Evolutionary conservation across 2,329 filamentous ascomycete species (phyloP).

Genomic region (Fusarium goolgardi): DNA sequence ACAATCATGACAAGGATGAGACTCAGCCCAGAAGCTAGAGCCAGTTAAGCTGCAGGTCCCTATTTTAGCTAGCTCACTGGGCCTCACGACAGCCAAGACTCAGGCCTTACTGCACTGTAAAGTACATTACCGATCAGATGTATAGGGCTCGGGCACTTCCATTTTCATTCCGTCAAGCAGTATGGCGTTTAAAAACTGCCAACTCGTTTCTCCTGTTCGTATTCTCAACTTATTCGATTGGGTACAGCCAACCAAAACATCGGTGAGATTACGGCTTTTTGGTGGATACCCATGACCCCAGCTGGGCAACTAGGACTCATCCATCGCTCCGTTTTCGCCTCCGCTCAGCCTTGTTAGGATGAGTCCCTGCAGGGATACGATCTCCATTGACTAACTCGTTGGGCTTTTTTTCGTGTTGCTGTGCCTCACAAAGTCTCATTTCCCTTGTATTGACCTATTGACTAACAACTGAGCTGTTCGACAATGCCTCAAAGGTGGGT

Average conservation of each 20-base stretch:
- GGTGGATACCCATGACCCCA: not conserved
- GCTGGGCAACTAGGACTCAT: not conserved
- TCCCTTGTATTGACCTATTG: not conserved
- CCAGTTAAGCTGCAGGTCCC: conserved; percentile 12
- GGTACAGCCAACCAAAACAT: not conserved
- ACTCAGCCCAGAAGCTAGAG: conserved; percentile 7
- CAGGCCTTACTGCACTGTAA: no score
- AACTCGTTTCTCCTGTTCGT: not conserved
- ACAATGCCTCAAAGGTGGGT: not conserved
- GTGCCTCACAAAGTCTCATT: conserved; percentile 15
- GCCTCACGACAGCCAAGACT: no score
- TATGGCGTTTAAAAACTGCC: not conserved
- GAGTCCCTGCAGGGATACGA: not conserved
- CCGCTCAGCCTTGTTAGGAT: conserved; percentile 21
- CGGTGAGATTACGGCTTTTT: not conserved
- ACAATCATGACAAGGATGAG: not conserved
- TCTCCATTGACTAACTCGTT: conserved; percentile 1
- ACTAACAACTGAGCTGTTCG: not conserved
- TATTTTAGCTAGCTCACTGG: not conserved
- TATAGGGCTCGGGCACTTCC: not conserved
- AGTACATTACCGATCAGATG: not conserved
- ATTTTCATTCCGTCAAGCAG: not conserved
- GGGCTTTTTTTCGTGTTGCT: not conserved
- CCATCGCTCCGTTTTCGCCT: not conserved
- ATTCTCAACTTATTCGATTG: not conserved